Evolutionary conservation across 768 basidiomycete genomes (phyloP).

Genomic region (Phylloporus sp.): DNA sequence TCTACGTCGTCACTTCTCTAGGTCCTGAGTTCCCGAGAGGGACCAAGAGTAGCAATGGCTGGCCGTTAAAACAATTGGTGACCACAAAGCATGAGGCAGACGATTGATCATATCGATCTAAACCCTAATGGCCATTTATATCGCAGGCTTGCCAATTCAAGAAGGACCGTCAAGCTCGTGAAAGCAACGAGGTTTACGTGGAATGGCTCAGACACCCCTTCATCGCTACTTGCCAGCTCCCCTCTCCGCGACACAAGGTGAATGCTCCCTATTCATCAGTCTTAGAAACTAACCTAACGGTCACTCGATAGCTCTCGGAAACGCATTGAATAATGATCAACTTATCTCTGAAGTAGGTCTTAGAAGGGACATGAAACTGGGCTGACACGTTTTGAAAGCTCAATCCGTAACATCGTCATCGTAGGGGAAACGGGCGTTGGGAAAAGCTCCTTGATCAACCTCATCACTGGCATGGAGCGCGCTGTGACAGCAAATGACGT

Average conservation of each 20-base stretch:
- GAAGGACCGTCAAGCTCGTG: slow-evolving; percentile 14
- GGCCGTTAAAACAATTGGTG: slow-evolving; percentile 1
- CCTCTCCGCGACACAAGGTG: slow-evolving; percentile 2
- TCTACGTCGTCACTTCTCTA: neutral
- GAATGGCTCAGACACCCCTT: slow-evolving; percentile 10
- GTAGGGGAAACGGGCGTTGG: slow-evolving; percentile 30
- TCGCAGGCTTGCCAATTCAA: slow-evolving; percentile 19
- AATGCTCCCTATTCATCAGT: neutral
- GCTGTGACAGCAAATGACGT: slow-evolving; percentile 22
- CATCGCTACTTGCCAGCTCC: slow-evolving; percentile 1
- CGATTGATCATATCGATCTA: slow-evolving; percentile 21
- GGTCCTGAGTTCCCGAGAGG: neutral
- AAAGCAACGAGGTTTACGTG: slow-evolving; percentile 20
- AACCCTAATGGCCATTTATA: slow-evolving; percentile 5
- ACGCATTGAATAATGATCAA: slow-evolving; percentile 6
- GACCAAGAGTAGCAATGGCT: neutral
- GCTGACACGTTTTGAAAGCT: slow-evolving; percentile 5
- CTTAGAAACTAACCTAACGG: neutral
- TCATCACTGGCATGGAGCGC: slow-evolving; percentile 21
- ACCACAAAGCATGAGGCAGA: slow-evolving; percentile 1
- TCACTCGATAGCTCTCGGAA: neutral
- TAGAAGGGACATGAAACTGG: neutral
- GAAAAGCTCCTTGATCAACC: slow-evolving; percentile 31
- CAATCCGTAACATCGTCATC: slow-evolving; percentile 27
- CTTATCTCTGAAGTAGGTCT: slow-evolving; percentile 3